A percentile compares a stretch with the other conserved stretches of the same genome.
These are phyloP conservation scores for Juncus inflexus DNA, from an alignment of 176 grass and related monocot species.

Conservation along the genomic window DNA sequence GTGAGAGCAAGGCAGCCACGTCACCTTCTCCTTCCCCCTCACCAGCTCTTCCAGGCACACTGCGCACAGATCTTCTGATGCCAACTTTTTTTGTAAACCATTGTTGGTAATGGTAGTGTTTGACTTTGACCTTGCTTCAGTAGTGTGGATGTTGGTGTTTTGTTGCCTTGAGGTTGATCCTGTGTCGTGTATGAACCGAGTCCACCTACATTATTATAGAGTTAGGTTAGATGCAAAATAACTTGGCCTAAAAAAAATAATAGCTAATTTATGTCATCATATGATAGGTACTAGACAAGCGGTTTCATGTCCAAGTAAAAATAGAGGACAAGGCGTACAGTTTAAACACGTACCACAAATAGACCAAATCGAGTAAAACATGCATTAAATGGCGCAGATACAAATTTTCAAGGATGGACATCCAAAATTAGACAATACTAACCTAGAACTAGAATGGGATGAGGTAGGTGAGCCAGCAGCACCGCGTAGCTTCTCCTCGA, in stretches of 20 bases:
- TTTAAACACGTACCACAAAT: not conserved
- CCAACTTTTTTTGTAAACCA: slow-evolving; percentile 20
- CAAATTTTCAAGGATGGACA: not conserved
- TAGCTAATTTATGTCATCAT: not conserved
- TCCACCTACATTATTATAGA: slow-evolving; percentile 36
- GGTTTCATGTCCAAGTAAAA: not conserved
- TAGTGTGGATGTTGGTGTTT: not conserved
- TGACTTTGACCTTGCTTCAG: not conserved
- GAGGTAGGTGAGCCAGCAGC: slow-evolving; percentile 1
- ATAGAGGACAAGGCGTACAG: not conserved
- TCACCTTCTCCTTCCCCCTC: slow-evolving; percentile 32
- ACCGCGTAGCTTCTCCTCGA: slow-evolving; percentile 78
- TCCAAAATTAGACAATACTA: not conserved
- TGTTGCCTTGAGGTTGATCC: slow-evolving; percentile 24
- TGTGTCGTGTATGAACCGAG: slow-evolving; percentile 19
- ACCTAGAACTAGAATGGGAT: slow-evolving; percentile 32
- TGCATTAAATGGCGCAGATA: not conserved
- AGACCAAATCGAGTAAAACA: not conserved
- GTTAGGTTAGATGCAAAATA: not conserved
- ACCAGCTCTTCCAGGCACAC: slow-evolving; percentile 71
- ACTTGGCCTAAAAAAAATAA: not conserved
- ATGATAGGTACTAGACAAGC: not conserved
- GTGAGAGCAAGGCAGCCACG: slow-evolving; percentile 70
- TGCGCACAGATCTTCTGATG: slow-evolving; percentile 41
- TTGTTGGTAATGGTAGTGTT: not conserved